Evolutionary conservation across 1,284 basidiomycete species (phyloP), one percentile per base, ranked within the genome.

Genomic region (Apiotrichum brassicae): DNA sequence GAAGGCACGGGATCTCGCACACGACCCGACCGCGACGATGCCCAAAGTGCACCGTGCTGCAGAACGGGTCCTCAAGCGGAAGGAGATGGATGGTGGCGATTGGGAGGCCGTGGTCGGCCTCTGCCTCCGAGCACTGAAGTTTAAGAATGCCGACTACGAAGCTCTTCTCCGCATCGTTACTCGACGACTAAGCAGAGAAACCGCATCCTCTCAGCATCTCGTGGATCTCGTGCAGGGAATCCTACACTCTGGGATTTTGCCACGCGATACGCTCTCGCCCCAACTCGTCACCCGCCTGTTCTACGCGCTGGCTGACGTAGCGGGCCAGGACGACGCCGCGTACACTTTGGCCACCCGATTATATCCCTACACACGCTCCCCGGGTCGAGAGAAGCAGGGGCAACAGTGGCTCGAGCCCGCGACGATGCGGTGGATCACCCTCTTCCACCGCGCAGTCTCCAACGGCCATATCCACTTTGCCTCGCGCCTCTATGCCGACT

Each of bases 401-500:
- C 20, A 37, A 46, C 20, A 34, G 25, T 52, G 52, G 49, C 25
- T 16, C 25, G 25, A 40, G 6, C 6, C 25, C 11, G 39, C 20
- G 1, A 37, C 26, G 6, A 4, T n/a, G 3, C 34, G 33, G 6
- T 68, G 64, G 63, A 45, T 51, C 18, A 37, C 3, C 9, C 35
- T 70, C 13, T 68, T 67, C 43, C 13, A 43, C 11, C 53, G 54
- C 0, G 25, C 49, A 0, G 23, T 54, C 1, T 13, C 42, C 1
- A 38, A 34, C 6, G 46, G 46, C 0, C 62, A 66, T 13, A 41
- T 66, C 11, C 59, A 63, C 20, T 65, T 69, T 34, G 67, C 68
- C 0, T 66, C 67, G 0, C 49, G 67, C 13, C 56, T 69, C 4
- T 71, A 69, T 47, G 54, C 63, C 35, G 68, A 71, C 44, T 40